Base-by-base conservation (phyloP, 371 early-diverging fungal genomes). In the Mortierella sp. region DNA sequence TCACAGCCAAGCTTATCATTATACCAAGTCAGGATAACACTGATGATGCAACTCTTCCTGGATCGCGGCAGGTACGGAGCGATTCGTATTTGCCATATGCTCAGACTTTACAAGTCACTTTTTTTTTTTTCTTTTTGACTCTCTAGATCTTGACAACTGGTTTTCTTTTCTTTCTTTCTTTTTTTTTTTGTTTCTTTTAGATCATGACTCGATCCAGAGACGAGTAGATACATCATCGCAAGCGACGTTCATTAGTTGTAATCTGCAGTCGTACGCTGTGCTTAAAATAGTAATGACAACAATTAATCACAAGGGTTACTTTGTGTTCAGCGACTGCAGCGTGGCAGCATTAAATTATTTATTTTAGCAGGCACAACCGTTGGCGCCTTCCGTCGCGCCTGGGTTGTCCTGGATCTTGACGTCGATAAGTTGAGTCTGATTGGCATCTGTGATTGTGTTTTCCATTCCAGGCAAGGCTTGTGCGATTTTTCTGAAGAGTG, bases 391-490 rank as follows among this genome's bases (percentile, higher is more conserved):
- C 15, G 82, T 53, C 2, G 69, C 38, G 21, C 69, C 72, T 40
- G 82, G 76, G 67, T 81, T 81, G 41, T 81, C 82, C 58, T 81
- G 82, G 58, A 81, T 81, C 73, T 81, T 81, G 69, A 81, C 82
- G 21, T 81, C 82, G 24, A 81, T 81, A 43, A 81, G 73, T 60
- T 81, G 82, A 21, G 73, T 81, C 70, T 81, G 82, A 58, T 81
- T 81, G 13, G 76, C 70, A 24, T 88, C 86, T 40, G 85, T 85
- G 45, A 87, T 84, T 4, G 85, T 83, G 75, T 86, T 87, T 38
- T 97, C 96, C 88, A 94, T 92, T 21, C 97, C 96, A 10, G 99
- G 98, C 55, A 98, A 87, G 8, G 96, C 94, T 83, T 96, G 96
- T 4, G 97, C 98, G 84, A 99, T 97, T 85, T 96, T 96, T 67